A percentile compares a stretch with the other conserved stretches of the same genome.
Evolutionary conservation across 2,329 filamentous ascomycete species (phyloP).

Genomic region (Cytospora chrysosperma): DNA sequence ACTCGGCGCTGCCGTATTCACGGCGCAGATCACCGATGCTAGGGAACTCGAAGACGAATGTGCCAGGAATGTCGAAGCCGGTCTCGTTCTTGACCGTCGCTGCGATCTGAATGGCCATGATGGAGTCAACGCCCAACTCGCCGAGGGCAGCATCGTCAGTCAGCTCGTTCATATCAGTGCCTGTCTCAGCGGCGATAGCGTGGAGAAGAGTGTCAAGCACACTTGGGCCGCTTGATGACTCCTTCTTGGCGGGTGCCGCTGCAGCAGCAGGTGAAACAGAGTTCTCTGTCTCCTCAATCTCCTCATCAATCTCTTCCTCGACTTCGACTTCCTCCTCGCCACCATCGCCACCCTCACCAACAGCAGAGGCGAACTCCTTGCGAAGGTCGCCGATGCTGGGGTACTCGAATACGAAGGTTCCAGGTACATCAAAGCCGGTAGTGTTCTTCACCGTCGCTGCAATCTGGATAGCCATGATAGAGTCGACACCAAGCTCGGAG

Average conservation of each 20-base stretch:
- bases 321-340: not conserved
- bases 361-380: constrained; percentile 22
- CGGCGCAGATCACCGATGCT: constrained; percentile 27
- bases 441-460: constrained; percentile 26
- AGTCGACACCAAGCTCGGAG: constrained; percentile 31
- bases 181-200: constrained; percentile 28
- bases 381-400: constrained; percentile 27
- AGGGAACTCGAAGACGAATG: constrained; percentile 27
- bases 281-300: constrained; percentile 9
- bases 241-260: not conserved
- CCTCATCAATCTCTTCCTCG: constrained; percentile 9
- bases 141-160: constrained; percentile 25
- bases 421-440: constrained; percentile 25
- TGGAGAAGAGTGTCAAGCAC: constrained; percentile 20
- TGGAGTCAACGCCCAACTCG: constrained; percentile 32
- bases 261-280: constrained; percentile 4
- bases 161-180: constrained; percentile 26
- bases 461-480: constrained; percentile 31
- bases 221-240: not conserved
- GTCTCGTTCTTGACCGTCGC: constrained; percentile 27
- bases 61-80: constrained; percentile 24
- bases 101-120: constrained; percentile 30
- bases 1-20: constrained; percentile 19
- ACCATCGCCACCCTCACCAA: not conserved
- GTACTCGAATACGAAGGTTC: constrained; percentile 26